Conservation (phyloP, 2,329 filamentous ascomycete genomes). For the Nectriaceae sp. region DNA sequence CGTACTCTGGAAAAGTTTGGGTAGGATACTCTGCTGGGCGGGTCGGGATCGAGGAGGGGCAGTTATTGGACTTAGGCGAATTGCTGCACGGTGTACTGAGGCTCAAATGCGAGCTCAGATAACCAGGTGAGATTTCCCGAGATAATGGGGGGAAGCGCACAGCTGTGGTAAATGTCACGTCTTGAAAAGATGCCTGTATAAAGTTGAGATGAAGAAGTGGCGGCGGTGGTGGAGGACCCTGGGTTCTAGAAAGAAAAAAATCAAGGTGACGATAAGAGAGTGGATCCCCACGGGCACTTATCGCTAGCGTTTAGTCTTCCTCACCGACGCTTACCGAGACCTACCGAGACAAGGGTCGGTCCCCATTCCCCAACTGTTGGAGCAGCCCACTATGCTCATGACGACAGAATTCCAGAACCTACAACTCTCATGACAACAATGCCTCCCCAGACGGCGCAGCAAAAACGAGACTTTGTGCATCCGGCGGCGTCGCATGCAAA, state of each 20-base stretch:
- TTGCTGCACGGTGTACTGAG: too few species aligned
- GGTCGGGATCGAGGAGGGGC: conserved; percentile 1
- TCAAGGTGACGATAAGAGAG: conserved; percentile 32
- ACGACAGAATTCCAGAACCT: conserved; percentile 26
- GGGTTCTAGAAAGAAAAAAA: conserved; percentile 29
- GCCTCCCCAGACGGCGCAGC: conserved; percentile 38
- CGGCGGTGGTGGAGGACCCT: conserved; percentile 15
- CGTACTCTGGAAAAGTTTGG: background rate
- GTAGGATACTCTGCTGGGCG: background rate
- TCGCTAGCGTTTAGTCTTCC: conserved; percentile 16
- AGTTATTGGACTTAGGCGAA: too few species aligned
- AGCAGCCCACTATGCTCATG: conserved; percentile 24
- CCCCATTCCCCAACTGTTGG: conserved; percentile 28
- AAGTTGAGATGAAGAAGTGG: too few species aligned
- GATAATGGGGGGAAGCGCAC: too few species aligned
- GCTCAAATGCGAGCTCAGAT: background rate
- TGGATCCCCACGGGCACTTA: conserved; percentile 13
- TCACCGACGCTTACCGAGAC: conserved; percentile 23
- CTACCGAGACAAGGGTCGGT: conserved; percentile 9
- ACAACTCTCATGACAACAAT: conserved; percentile 34
- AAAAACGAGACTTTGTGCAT: conserved; percentile 45
- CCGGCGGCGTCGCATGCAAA: conserved; percentile 52
- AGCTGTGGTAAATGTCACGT: too few species aligned
- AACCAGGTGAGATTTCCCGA: too few species aligned
- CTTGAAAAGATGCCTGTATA: too few species aligned